Evolutionary conservation across 179 eudicot genomes (phyloP), one percentile per base, ranked within the genome.

Genomic region (Corrigiola litoralis): DNA sequence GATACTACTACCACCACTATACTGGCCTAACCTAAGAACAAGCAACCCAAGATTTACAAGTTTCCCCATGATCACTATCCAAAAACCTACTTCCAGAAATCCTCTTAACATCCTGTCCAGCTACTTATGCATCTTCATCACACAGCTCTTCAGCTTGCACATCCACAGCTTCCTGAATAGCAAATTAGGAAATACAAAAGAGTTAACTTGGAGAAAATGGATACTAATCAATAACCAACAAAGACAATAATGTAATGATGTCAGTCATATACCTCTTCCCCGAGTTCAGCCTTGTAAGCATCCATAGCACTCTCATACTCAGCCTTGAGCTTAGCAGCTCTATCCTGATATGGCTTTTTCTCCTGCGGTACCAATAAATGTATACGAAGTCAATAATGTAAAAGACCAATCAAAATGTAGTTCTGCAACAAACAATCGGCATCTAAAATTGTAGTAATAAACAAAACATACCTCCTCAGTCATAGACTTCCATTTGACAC

Each of bases 401-500:
- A 4, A 7, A 53, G 3, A 1, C 8, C 25, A 42, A 7, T 27
- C 0, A 33, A 5, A 23, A 12, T 23, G 25, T 18, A 16, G n/a
- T n/a, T n/a, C n/a, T n/a, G n/a, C 4, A 45, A 20, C 24, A 53
- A 27, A n/a, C n/a, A n/a, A n/a, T n/a, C n/a, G n/a, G n/a, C n/a
- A n/a, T n/a, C n/a, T n/a, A n/a, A n/a, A n/a, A n/a, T n/a, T n/a
- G n/a, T n/a, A n/a, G n/a, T n/a, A n/a, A n/a, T n/a, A n/a, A n/a
- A n/a, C 40, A 51, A 33, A 18, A 66, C 82, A 66, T 44, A 91
- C 97, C 77, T 89, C 96, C 31, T 85, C 92, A 55, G 85, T 83
- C 89, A 92, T 27, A 31, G 89, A 68, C 61, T 81, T 89, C 98
- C 98, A 92, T 54, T 84, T 92, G 71, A 79, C 95, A 61, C 96